A percentile compares a stretch with the other conserved stretches of the same genome.
Conservation (phyloP, 2,329 filamentous ascomycete species). For the Albifimbria verrucaria region DNA sequence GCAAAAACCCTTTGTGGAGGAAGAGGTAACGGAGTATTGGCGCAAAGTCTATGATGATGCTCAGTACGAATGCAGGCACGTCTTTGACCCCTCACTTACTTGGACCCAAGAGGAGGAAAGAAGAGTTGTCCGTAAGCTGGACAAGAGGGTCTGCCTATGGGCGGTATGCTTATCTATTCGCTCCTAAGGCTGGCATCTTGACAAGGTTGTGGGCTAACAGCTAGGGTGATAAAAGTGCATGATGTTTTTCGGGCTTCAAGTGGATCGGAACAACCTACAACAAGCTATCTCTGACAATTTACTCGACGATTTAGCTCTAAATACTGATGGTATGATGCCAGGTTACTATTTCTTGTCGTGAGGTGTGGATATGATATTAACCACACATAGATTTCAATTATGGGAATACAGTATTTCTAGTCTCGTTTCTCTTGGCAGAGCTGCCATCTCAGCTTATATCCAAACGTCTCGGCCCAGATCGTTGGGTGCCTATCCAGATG, state of each 20-base stretch:
- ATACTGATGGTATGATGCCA: constrained; percentile 13
- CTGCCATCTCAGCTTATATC: constrained; percentile 58
- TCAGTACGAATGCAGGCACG: constrained; percentile 34
- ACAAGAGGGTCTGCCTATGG: constrained; percentile 47
- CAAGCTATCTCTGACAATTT: constrained; percentile 29
- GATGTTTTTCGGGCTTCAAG: constrained; percentile 49
- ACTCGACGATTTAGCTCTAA: constrained; percentile 36
- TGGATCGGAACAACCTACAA: constrained; percentile 30
- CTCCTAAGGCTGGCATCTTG: not conserved
- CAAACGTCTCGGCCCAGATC: constrained; percentile 42
- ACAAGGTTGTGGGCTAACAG: not conserved
- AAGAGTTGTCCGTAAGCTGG: constrained; percentile 37
- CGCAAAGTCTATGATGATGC: constrained; percentile 4
- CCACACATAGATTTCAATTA: constrained; percentile 42
- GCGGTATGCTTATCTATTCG: constrained; percentile 19
- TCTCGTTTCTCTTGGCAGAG: constrained; percentile 54
- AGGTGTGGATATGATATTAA: not conserved
- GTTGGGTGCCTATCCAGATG: constrained; percentile 26
- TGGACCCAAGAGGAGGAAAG: constrained; percentile 35
- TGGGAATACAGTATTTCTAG: constrained; percentile 52
- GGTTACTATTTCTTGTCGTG: not conserved
- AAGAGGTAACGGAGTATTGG: not conserved
- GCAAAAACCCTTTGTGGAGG: not conserved
- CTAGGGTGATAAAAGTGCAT: constrained; percentile 28
- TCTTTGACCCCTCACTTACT: constrained; percentile 31